Evolutionary conservation across 164 flowering plant genomes (phyloP), one percentile per base, ranked within the genome.

Genomic region (Liquidambar formosana): DNA sequence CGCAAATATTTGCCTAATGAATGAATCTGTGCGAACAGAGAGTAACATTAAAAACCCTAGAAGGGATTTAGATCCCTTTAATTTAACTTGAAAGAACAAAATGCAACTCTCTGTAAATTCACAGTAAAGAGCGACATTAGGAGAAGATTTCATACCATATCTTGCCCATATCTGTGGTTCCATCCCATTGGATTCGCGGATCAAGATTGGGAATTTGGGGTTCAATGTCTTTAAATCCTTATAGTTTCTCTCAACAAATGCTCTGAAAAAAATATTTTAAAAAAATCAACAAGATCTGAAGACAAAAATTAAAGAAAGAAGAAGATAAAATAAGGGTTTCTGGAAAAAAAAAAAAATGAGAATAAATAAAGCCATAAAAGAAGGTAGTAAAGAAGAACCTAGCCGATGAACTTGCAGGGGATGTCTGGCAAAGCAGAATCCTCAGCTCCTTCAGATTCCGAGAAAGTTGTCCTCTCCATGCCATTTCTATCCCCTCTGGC

Each of bases 141-240:
- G 41, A 2, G 41, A 33, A 2, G 41, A 33, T 23, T 48, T 22
- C 70, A 41, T 77, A 92, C 93, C 97, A 73, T 82, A 92, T 89
- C 97, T 84, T 18, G 93, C 97, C 95, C 95, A 92, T 10, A 92
- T 74, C 76, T 89, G 93, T 25, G 97, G 97, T 66, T 85, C 84
- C 18, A 78, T 76, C 9, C 90, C 86, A 45, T 83, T 80, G 81
- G 88, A 82, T 73, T 93, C 98, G 14, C 98, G 93, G 72, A 93
- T 88, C 83, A 93, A 70, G 63, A 93, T 88, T 0, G 98, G 97
- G 16, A 93, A 69, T 75, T 83, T 91, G 41, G 96, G 96, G 81
- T 93, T 93, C 69, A 85, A 68, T 0, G 89, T 83, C 83, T 91
- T 93, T 76, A 93, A 73, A 64, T 91, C 97, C 83, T 80, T 91